Evolutionary conservation across 768 basidiomycete genomes (phyloP).

Genomic region (Tephrocybe sp.): DNA sequence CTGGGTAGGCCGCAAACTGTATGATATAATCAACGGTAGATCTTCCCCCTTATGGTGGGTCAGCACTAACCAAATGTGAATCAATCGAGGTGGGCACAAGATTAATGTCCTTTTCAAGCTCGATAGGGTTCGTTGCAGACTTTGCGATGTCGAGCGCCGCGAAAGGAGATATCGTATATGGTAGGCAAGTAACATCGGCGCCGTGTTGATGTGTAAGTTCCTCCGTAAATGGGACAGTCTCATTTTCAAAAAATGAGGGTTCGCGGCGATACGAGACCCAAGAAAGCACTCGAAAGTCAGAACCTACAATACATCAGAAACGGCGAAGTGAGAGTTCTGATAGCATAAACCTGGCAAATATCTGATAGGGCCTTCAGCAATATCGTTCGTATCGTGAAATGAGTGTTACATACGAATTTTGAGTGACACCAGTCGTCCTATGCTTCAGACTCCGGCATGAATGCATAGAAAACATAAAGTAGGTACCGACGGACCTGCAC

Average conservation of each 20-base stretch:
- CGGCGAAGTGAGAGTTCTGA: neutral
- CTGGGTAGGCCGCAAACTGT: constrained; percentile 60
- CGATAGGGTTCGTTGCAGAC: constrained; percentile 31
- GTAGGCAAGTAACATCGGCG: constrained; percentile 52
- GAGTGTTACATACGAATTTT: constrained; percentile 45
- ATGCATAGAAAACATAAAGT: neutral
- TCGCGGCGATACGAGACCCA: constrained; percentile 34
- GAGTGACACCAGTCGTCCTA: constrained; percentile 32
- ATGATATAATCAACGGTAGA: too few species aligned
- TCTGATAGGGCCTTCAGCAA: constrained; percentile 26
- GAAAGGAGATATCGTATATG: constrained; percentile 57
- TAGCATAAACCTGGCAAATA: constrained; percentile 43
- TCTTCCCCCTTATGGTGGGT: too few species aligned
- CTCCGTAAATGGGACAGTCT: constrained; percentile 47
- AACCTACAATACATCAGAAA: constrained; percentile 32
- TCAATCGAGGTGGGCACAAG: constrained; percentile 45
- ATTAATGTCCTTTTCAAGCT: constrained; percentile 35
- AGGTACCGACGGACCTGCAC: constrained; percentile 21
- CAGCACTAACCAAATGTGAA: constrained; percentile 42
- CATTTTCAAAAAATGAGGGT: too few species aligned
- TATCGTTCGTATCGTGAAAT: constrained; percentile 7
- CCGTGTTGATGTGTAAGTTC: constrained; percentile 49
- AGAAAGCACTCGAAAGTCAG: constrained; percentile 45
- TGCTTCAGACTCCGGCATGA: constrained; percentile 21
- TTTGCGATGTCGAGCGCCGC: constrained; percentile 39